Evolutionary conservation across 139 green algal species (phyloP).

Genomic region (Gonium pectorale): DNA sequence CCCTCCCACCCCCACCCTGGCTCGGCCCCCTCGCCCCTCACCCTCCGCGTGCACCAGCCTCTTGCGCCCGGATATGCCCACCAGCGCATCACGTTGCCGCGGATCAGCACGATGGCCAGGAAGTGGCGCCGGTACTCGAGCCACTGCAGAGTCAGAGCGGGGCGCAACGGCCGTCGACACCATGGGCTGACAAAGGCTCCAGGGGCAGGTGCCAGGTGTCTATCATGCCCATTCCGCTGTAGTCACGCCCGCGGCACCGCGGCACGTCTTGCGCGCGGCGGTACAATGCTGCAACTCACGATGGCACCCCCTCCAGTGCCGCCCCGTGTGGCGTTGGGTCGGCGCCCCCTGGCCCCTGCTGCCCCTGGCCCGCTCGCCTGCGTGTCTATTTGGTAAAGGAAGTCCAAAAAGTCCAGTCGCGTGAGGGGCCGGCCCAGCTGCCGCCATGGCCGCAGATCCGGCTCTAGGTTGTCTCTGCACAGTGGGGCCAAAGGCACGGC

Average conservation of each 20-base stretch:
- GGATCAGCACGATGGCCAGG: constrained; percentile 55
- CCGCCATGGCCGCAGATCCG: constrained; percentile 49
- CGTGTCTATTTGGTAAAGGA: constrained; percentile 51
- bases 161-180: too few relatives aligned
- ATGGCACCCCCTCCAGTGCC: too few relatives aligned
- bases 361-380: too few relatives aligned
- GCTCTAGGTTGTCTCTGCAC: constrained; percentile 56
- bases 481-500: not conserved
- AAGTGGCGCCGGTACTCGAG: constrained; percentile 59
- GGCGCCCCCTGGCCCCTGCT: too few relatives aligned
- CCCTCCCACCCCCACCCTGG: not conserved
- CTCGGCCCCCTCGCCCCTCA: not conserved
- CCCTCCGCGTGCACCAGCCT: constrained; percentile 52
- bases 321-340: too few relatives aligned
- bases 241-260: too few relatives aligned
- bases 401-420: constrained; percentile 33
- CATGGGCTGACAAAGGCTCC: too few relatives aligned
- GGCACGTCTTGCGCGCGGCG: too few relatives aligned
- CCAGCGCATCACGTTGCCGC: constrained; percentile 41
- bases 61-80: constrained; percentile 56
- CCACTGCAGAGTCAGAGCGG: constrained; percentile 15
- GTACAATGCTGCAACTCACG: too few relatives aligned
- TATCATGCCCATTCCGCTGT: too few relatives aligned
- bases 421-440: constrained; percentile 25
- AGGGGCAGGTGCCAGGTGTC: too few relatives aligned